A percentile compares a stretch with the other conserved stretches of the same genome.
These are phyloP conservation scores for Borovskyia barvae DNA, from an alignment of 208 protist genomes.

Conservation along the genomic window DNA sequence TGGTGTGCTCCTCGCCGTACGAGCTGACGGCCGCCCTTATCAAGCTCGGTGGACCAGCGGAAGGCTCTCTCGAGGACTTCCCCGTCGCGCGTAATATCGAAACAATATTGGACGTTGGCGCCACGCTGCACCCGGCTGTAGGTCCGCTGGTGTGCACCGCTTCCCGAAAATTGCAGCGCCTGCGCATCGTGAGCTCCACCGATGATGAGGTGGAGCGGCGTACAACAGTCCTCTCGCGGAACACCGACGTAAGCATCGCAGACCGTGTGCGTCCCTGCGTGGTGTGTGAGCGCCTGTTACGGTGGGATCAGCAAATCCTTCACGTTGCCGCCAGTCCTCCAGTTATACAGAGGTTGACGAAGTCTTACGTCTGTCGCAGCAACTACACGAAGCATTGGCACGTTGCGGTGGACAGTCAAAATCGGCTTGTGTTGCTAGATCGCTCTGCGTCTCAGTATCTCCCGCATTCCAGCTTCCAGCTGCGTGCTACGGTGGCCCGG, in stretches of 20 bases:
- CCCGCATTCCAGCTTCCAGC: constrained; percentile 13
- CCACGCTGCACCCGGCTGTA: constrained; percentile 5
- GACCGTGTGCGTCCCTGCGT: constrained; percentile 15
- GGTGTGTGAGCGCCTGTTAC: constrained; percentile 3
- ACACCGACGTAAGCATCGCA: not conserved
- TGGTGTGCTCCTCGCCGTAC: constrained; percentile 55
- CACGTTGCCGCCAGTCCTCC: constrained; percentile 17
- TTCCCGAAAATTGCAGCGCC: constrained; percentile 4
- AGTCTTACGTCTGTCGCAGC: constrained; percentile 7
- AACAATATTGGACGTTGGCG: constrained; percentile 13
- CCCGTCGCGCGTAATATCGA: constrained; percentile 1
- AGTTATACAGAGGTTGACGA: constrained; percentile 4
- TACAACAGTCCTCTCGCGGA: not conserved
- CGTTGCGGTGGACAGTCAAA: constrained; percentile 26
- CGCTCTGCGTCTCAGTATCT: constrained; percentile 12
- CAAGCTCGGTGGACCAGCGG: constrained; percentile 29
- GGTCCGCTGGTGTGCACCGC: constrained; percentile 16
- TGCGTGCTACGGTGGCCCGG: not conserved
- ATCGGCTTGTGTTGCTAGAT: constrained; percentile 30
- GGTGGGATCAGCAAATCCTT: constrained; percentile 2
- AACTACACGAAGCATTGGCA: constrained; percentile 31
- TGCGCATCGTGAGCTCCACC: not conserved
- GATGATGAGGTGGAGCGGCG: constrained; percentile 2
- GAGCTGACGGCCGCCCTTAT: constrained; percentile 32
- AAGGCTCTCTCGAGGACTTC: constrained; percentile 28